Conservation (phyloP, 164 flowering plant species). For the Dillenia suffruticosa region DNA sequence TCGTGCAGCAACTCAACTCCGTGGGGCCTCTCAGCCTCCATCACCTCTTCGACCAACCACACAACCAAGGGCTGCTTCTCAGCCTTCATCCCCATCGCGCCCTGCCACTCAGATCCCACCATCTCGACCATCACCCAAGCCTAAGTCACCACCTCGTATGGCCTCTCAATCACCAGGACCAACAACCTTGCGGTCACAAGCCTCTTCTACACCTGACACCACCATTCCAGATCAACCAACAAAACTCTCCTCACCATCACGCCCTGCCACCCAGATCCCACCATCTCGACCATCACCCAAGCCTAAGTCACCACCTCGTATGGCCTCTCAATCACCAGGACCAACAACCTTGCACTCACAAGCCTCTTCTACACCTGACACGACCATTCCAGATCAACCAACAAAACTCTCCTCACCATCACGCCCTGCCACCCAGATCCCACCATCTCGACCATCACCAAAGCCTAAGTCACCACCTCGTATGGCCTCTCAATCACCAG, state of each 20-base stretch:
- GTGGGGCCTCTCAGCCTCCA: slow-evolving; percentile 10
- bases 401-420: too few species aligned
- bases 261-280: too few species aligned
- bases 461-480: not conserved
- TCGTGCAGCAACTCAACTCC: slow-evolving; percentile 1
- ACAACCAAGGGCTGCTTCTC: slow-evolving; percentile 12
- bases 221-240: not conserved
- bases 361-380: slow-evolving; percentile 6
- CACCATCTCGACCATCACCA: too few species aligned
- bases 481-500: slow-evolving; percentile 10
- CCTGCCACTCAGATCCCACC: too few species aligned
- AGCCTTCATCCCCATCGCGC: slow-evolving; percentile 19
- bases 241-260: too few species aligned
- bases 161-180: slow-evolving; percentile 10
- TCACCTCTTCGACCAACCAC: slow-evolving; percentile 21
- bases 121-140: too few species aligned
- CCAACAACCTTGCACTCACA: slow-evolving; percentile 7
- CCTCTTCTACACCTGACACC: slow-evolving; percentile 5
- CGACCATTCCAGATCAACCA: not conserved
- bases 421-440: too few species aligned
- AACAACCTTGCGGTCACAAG: slow-evolving; percentile 5
- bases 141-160: slow-evolving; percentile 1
- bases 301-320: not conserved
- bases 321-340: slow-evolving; percentile 9
- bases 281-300: too few species aligned